These are phyloP conservation scores for Plasmodium fragile DNA, from an alignment of 169 alveolate species.

Conservation along the genomic window DNA sequence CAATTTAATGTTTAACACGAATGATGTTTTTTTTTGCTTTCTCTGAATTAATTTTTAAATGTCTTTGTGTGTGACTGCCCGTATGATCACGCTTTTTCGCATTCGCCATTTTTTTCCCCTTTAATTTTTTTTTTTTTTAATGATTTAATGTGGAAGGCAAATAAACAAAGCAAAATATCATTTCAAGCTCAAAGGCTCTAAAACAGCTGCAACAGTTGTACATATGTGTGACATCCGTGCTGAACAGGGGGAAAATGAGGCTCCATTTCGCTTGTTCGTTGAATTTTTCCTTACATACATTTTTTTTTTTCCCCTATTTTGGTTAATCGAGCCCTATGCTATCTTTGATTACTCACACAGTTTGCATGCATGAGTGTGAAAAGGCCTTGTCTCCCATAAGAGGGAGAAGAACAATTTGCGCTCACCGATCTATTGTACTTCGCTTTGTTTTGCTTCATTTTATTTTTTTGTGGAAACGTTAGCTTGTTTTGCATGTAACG, in stretches of 20 bases:
- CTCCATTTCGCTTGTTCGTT: background rate
- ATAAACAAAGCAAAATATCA: background rate
- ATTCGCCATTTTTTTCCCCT: background rate
- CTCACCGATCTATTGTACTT: background rate
- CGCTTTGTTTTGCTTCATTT: background rate
- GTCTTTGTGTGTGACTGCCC: background rate
- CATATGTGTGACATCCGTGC: constrained; percentile 1
- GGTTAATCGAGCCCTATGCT: background rate
- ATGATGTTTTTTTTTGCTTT: background rate
- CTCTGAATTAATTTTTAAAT: background rate
- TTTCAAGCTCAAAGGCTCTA: constrained; percentile 1
- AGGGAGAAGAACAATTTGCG: background rate
- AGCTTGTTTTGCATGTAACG: background rate
- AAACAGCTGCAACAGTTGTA: background rate
- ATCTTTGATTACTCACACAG: background rate
- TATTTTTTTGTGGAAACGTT: background rate
- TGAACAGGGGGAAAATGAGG: background rate
- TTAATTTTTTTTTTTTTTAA: background rate
- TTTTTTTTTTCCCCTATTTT: background rate
- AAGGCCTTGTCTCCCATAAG: background rate
- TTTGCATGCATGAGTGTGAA: constrained; percentile 3
- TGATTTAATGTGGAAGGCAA: background rate
- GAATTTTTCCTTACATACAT: background rate
- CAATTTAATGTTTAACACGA: constrained; percentile 14
- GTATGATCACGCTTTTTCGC: background rate